Conservation (phyloP, 1,284 basidiomycete genomes). For the Caloboletus firmus region DNA sequence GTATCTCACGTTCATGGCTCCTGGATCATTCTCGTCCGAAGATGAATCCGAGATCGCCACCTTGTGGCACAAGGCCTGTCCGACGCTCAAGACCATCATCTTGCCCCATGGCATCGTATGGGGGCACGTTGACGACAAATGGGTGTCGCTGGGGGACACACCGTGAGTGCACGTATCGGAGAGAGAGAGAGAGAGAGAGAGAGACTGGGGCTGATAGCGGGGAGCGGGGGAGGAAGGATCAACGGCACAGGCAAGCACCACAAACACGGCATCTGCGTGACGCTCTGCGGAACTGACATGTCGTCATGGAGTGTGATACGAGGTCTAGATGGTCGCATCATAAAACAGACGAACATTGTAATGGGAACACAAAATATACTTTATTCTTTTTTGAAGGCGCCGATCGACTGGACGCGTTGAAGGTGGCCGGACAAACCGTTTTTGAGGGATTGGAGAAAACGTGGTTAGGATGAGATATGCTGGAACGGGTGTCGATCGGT, state of each 20-base stretch:
- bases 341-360: too few species aligned
- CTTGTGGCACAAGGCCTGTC: constrained; percentile 42
- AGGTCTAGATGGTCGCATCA: too few species aligned
- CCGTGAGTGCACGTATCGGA: background rate
- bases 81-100: constrained; percentile 45
- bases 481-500: too few species aligned
- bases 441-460: too few species aligned
- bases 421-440: too few species aligned
- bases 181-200: background rate
- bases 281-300: background rate
- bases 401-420: too few species aligned
- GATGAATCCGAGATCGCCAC: constrained; percentile 38
- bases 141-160: constrained; percentile 25
- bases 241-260: background rate
- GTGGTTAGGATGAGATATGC: too few species aligned
- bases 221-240: background rate
- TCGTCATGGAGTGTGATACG: too few species aligned
- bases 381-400: too few species aligned
- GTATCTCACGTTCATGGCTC: constrained; percentile 45
- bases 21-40: constrained; percentile 22
- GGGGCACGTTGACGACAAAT: constrained; percentile 34
- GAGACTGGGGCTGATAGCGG: background rate
- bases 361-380: too few species aligned
- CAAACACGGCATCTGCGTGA: background rate
- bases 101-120: constrained; percentile 44